A percentile compares a stretch with the other conserved stretches of the same genome.
These are phyloP conservation scores for Allium fistulosum DNA, from an alignment of 106 monocot species.

Conservation along the genomic window DNA sequence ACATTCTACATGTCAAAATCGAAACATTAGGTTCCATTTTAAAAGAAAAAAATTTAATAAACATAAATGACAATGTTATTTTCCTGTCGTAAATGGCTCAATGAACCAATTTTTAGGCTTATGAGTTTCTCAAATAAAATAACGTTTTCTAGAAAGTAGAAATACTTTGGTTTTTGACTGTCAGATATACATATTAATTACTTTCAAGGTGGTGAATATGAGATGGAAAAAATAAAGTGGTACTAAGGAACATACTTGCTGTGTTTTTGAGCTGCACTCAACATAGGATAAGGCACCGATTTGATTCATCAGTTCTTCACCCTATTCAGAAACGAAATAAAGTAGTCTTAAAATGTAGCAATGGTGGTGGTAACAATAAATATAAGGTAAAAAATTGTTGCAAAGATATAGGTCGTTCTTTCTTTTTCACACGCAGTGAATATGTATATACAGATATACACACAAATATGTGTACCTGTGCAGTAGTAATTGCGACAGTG, in stretches of 20 bases:
- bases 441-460: too few relatives aligned
- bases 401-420: too few relatives aligned
- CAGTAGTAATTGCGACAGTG: slow-evolving; percentile 9
- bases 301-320: slow-evolving; percentile 33
- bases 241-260: slow-evolving; percentile 21
- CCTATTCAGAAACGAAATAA: slow-evolving; percentile 8
- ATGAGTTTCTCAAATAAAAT: too few relatives aligned
- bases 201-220: background rate
- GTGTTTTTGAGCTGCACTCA: slow-evolving; percentile 52
- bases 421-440: too few relatives aligned
- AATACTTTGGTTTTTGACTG: background rate
- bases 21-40: background rate
- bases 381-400: too few relatives aligned
- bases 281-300: slow-evolving; percentile 36
- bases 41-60: background rate
- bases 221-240: background rate
- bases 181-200: background rate
- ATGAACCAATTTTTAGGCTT: background rate
- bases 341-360: too few relatives aligned
- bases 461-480: slow-evolving; percentile 4
- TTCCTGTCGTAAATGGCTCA: background rate
- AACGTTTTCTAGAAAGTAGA: too few relatives aligned
- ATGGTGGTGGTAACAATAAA: too few relatives aligned
- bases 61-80: background rate
- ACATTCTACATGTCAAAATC: slow-evolving; percentile 26